phyloP scores from a whole-genome alignment of 2,329 filamentous ascomycete genomes.

The Dendryphion nanum region DNA sequence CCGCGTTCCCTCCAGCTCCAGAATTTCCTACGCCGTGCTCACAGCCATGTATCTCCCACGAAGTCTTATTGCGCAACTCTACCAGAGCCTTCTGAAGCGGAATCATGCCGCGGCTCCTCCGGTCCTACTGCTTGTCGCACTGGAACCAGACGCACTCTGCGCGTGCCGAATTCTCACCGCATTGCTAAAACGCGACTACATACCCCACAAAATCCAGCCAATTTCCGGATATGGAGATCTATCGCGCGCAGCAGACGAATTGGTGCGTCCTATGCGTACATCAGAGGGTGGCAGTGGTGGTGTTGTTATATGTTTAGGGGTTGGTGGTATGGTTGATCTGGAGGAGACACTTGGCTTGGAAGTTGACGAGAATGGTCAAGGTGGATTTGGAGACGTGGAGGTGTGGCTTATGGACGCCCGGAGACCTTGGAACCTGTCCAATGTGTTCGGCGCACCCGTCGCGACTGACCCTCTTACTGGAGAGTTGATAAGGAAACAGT shows the following conservation, averaged over 20 bases:
- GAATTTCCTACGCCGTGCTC: constrained; percentile 14
- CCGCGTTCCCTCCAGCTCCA: not conserved
- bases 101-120: constrained; percentile 89
- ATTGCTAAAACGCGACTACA: constrained; percentile 95
- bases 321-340: constrained; percentile 88
- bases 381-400: constrained; percentile 76
- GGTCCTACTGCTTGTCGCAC: constrained; percentile 85
- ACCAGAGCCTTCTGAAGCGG: constrained; percentile 80
- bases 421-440: constrained; percentile 90
- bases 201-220: constrained; percentile 95
- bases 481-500: constrained; percentile 51
- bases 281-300: constrained; percentile 81
- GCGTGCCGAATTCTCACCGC: constrained; percentile 91
- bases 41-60: constrained; percentile 87
- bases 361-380: constrained; percentile 60
- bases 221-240: constrained; percentile 91
- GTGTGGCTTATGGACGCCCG: constrained; percentile 93
- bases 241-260: constrained; percentile 71
- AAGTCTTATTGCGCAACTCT: constrained; percentile 83
- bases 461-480: constrained; percentile 47
- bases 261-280: constrained; percentile 84
- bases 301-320: constrained; percentile 86
- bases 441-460: constrained; percentile 74
- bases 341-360: constrained; percentile 76
- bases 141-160: constrained; percentile 93